Conservation (phyloP, 495 filamentous ascomycete species). For the Podospora conica region DNA sequence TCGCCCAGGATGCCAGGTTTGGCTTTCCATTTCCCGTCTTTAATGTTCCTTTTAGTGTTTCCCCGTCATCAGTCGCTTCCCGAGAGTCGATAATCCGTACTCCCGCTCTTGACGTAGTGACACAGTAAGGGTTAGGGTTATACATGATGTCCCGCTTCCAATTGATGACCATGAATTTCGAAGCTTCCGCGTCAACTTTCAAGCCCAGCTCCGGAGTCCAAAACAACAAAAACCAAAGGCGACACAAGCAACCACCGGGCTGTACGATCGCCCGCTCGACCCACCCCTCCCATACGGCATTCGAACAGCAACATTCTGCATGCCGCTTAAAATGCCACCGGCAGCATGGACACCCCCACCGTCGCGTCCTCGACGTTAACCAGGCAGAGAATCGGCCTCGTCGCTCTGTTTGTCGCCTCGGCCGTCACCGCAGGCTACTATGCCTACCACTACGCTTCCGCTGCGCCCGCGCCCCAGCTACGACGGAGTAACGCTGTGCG, state of each 20-base stretch:
- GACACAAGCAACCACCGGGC: neutral
- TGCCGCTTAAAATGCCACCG: constrained; percentile 16
- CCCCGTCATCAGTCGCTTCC: neutral
- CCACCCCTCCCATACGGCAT: neutral
- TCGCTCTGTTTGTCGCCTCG: constrained; percentile 32
- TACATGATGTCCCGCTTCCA: neutral
- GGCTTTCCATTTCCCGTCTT: neutral
- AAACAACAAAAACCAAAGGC: neutral
- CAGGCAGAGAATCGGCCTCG: constrained; percentile 31
- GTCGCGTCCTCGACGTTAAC: constrained; percentile 39
- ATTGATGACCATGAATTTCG: neutral
- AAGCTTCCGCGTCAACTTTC: neutral
- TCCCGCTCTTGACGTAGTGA: neutral
- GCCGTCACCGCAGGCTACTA: constrained; percentile 38
- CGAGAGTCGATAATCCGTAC: neutral
- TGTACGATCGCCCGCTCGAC: neutral
- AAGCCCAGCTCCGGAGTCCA: too few relatives aligned
- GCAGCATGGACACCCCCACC: constrained; percentile 32
- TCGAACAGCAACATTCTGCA: neutral
- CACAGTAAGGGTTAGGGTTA: neutral
- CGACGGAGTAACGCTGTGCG: constrained; percentile 57
- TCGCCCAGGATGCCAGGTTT: neutral
- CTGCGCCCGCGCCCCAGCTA: constrained; percentile 29
- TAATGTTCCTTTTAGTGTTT: neutral
- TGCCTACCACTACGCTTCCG: constrained; percentile 18